A percentile compares a stretch with the other conserved stretches of the same genome.
phyloP scores from a whole-genome alignment of 495 filamentous ascomycete genomes.

The Aspergillus leporis region DNA sequence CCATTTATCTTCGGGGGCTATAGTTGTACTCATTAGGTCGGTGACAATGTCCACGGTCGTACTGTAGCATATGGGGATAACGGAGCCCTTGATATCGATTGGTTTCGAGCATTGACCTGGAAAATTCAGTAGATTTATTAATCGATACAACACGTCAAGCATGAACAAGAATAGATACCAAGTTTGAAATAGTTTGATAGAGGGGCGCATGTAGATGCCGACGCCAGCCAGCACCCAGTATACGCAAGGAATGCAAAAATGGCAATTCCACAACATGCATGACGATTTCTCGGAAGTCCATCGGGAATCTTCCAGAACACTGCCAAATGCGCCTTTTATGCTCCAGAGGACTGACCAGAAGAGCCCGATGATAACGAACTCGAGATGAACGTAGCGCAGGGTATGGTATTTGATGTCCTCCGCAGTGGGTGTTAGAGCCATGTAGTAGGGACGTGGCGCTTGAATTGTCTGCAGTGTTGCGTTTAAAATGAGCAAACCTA shows the following conservation, averaged over 20 bases:
- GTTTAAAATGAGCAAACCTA: slow-evolving; percentile 36
- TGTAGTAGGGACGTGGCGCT: slow-evolving; percentile 41
- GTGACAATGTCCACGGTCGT: slow-evolving; percentile 47
- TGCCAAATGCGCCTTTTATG: slow-evolving; percentile 50
- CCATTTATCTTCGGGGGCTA: neutral
- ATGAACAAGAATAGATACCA: slow-evolving; percentile 13
- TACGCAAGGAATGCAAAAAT: slow-evolving; percentile 37
- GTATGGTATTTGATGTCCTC: slow-evolving; percentile 23
- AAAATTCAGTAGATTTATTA: neutral
- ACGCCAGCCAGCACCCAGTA: slow-evolving; percentile 34
- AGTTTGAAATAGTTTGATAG: slow-evolving; percentile 42
- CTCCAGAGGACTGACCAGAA: slow-evolving; percentile 51
- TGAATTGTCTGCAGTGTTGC: slow-evolving; percentile 47
- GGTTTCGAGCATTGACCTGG: slow-evolving; percentile 21
- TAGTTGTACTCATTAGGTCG: slow-evolving; percentile 30
- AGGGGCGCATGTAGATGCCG: slow-evolving; percentile 42
- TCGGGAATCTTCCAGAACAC: slow-evolving; percentile 47
- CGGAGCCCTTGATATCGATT: slow-evolving; percentile 24
- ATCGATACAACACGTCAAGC: too few species aligned
- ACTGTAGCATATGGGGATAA: slow-evolving; percentile 44
- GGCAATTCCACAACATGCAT: slow-evolving; percentile 37
- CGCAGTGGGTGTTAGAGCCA: slow-evolving; percentile 29
- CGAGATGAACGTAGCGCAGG: slow-evolving; percentile 31
- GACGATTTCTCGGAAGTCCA: slow-evolving; percentile 36
- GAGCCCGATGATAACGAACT: slow-evolving; percentile 47